phyloP scores from a whole-genome alignment of 768 basidiomycete genomes.

The Boletus reticulatus region DNA sequence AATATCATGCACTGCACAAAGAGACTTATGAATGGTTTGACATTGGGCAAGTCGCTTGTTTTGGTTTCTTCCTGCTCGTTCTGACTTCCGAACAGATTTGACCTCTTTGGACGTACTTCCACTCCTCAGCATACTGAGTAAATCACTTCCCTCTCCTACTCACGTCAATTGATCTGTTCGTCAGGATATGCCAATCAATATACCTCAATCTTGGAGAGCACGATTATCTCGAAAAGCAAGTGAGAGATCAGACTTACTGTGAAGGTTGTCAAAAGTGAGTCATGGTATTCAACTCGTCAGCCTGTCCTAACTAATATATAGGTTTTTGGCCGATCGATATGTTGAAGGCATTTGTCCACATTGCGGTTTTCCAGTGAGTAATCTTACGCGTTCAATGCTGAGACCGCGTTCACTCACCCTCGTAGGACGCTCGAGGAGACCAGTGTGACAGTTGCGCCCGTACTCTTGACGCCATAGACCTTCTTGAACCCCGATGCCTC shows the following conservation, averaged over 20 bases:
- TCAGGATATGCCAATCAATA: conserved; percentile 86
- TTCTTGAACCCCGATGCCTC: conserved; percentile 93
- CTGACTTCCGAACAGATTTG: conserved; percentile 57
- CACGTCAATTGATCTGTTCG: not conserved
- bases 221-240: conserved; percentile 73
- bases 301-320: conserved; percentile 27
- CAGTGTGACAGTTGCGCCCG: conserved; percentile 95
- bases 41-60: conserved; percentile 58
- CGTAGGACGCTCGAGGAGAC: conserved; percentile 92
- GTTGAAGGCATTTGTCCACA: conserved; percentile 98
- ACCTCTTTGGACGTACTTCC: conserved; percentile 94
- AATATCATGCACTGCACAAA: conserved; percentile 84
- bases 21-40: conserved; percentile 99
- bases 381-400: not conserved
- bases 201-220: conserved; percentile 83
- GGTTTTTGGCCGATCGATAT: conserved; percentile 95
- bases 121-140: conserved; percentile 88
- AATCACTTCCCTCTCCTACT: conserved; percentile 16
- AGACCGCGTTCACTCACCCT: not conserved
- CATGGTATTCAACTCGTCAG: not conserved
- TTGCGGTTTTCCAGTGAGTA: conserved; percentile 75
- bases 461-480: conserved; percentile 90
- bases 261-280: conserved; percentile 82
- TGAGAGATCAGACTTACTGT: conserved; percentile 93
- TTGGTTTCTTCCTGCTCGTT: not conserved